Evolutionary conservation across 495 filamentous ascomycete species (phyloP).

Genomic region (Cercophora scortea): DNA sequence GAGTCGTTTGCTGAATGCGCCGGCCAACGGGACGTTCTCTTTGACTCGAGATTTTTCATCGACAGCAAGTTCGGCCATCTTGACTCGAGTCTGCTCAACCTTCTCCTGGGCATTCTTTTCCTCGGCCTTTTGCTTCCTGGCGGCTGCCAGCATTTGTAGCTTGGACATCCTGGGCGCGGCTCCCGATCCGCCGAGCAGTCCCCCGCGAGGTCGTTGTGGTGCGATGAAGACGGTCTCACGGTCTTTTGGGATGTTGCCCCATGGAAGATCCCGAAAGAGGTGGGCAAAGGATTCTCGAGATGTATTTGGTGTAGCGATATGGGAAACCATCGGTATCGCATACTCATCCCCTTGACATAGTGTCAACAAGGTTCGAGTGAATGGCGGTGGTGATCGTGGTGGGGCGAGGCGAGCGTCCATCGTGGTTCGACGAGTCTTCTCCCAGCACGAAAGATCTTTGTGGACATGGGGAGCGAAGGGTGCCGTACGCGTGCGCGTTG

Average conservation of each 20-base stretch:
- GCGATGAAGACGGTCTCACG: conserved; percentile 62
- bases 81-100: conserved; percentile 19
- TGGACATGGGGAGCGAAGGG: too few species aligned
- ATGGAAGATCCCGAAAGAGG: conserved; percentile 81
- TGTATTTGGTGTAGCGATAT: neutral
- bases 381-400: neutral
- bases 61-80: conserved; percentile 20
- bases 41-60: conserved; percentile 6
- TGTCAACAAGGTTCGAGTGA: conserved; percentile 12
- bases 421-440: neutral
- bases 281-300: conserved; percentile 5
- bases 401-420: neutral
- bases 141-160: conserved; percentile 80
- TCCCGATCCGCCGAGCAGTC: conserved; percentile 68
- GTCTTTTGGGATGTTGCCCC: conserved; percentile 67
- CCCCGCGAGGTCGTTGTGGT: conserved; percentile 51
- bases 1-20: conserved; percentile 20
- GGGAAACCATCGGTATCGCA: neutral
- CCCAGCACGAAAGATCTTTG: too few species aligned
- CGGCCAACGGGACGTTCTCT: conserved; percentile 14
- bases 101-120: conserved; percentile 43
- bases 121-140: conserved; percentile 76
- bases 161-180: conserved; percentile 72
- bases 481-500: too few species aligned
- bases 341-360: conserved; percentile 9